These are phyloP conservation scores for Hypoxylon sp. DNA, from an alignment of 2,329 filamentous ascomycete species.

Conservation along the genomic window DNA sequence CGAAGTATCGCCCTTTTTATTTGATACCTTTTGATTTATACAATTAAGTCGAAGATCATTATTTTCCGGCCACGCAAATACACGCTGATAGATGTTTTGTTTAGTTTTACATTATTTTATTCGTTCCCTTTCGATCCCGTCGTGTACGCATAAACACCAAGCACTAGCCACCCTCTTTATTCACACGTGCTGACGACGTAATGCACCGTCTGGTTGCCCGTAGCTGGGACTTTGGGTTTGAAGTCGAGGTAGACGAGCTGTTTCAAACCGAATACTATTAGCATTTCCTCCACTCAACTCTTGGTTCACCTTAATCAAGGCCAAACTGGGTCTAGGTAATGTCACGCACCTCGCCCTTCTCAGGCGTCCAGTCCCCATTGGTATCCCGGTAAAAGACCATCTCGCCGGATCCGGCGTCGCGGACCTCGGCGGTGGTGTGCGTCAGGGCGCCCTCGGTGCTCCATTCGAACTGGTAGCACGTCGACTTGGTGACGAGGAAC, in stretches of 20 bases:
- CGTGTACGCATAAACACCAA: not conserved
- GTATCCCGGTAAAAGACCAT: constrained; percentile 56
- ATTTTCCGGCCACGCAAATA: too few relatives aligned
- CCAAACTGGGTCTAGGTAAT: not conserved
- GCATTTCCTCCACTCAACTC: too few relatives aligned
- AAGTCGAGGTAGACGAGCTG: constrained; percentile 56
- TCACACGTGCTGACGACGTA: constrained; percentile 52
- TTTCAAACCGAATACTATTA: not conserved
- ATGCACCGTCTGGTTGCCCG: constrained; percentile 54
- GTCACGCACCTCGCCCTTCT: constrained; percentile 51
- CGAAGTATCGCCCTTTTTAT: too few relatives aligned
- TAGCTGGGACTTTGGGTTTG: constrained; percentile 54
- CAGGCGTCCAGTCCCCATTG: constrained; percentile 54
- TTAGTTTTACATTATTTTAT: too few relatives aligned
- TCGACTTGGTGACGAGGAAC: constrained; percentile 49
- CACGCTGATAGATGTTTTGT: too few relatives aligned
- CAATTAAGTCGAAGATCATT: too few relatives aligned
- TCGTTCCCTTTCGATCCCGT: too few relatives aligned
- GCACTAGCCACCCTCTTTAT: constrained; percentile 5
- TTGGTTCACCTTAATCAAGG: not conserved
- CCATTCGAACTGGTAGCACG: constrained; percentile 54
- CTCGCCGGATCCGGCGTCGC: constrained; percentile 47
- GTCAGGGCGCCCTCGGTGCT: constrained; percentile 50
- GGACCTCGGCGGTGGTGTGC: constrained; percentile 45
- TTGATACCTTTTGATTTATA: too few relatives aligned